phyloP scores from a whole-genome alignment of 805 yeast genomes.

The Schwanniomyces occidentalis region DNA sequence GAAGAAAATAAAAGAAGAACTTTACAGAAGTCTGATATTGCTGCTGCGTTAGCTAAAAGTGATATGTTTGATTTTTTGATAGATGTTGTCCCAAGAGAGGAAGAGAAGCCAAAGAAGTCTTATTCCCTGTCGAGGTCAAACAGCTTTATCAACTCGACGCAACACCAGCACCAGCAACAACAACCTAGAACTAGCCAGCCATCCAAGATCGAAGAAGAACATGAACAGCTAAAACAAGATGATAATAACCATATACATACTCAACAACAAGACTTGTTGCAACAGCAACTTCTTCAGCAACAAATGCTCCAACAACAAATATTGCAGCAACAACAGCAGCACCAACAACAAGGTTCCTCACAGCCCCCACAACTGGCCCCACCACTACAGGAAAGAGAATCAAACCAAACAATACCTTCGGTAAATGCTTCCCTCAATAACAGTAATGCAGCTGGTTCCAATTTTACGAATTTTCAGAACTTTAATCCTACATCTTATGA shows the following conservation, averaged over 20 bases:
- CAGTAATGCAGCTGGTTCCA: constrained; percentile 2
- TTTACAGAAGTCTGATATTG: constrained; percentile 89
- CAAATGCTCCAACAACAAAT: constrained; percentile 18
- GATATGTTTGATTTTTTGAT: constrained; percentile 98
- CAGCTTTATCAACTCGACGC: constrained; percentile 10
- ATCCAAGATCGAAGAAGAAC: constrained; percentile 2
- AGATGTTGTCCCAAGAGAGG: constrained; percentile 93
- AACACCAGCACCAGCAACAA: constrained; percentile 2
- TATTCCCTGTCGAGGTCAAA: constrained; percentile 22
- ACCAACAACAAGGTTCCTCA: constrained; percentile 5
- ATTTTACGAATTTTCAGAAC: constrained; percentile 8
- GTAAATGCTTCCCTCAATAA: neutral
- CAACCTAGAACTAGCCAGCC: neutral
- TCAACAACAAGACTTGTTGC: constrained; percentile 9
- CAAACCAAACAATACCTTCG: too few species aligned
- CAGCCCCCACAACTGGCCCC: constrained; percentile 1
- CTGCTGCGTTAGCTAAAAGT: constrained; percentile 89
- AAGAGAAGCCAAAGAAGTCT: constrained; percentile 56
- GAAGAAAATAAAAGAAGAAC: constrained; percentile 96
- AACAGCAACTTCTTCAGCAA: constrained; percentile 17
- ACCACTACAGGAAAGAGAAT: neutral
- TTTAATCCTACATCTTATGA: constrained; percentile 7
- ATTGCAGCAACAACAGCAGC: constrained; percentile 12
- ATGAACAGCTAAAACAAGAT: constrained; percentile 8
- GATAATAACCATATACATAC: neutral